Conservation (phyloP, 495 filamentous ascomycete species). For the Daldinia decipiens region DNA sequence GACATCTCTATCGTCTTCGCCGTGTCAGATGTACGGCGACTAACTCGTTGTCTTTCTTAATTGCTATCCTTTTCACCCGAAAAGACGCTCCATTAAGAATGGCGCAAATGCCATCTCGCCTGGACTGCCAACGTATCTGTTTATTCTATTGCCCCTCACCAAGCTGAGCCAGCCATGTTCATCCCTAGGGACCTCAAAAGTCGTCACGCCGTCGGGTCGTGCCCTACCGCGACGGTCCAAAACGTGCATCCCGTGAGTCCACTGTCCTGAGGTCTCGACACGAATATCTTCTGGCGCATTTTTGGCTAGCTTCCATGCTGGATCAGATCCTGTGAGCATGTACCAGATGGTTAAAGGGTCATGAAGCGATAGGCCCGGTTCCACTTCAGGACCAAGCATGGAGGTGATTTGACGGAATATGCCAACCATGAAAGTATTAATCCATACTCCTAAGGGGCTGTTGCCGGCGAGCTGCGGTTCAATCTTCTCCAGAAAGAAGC, state of each 20-base stretch:
- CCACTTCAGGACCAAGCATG: constrained; percentile 61
- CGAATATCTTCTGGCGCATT: constrained; percentile 75
- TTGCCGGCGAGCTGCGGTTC: constrained; percentile 59
- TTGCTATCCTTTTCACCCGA: constrained; percentile 46
- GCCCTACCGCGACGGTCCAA: constrained; percentile 75
- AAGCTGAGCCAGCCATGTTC: constrained; percentile 77
- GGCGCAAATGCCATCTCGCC: constrained; percentile 63
- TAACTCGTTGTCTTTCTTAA: constrained; percentile 20
- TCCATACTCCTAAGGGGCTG: constrained; percentile 87
- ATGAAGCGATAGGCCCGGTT: constrained; percentile 76
- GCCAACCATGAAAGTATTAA: constrained; percentile 75
- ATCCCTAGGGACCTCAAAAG: constrained; percentile 66
- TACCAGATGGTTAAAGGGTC: constrained; percentile 93
- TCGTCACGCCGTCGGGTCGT: constrained; percentile 65
- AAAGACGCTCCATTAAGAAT: constrained; percentile 60
- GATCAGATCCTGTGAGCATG: constrained; percentile 67
- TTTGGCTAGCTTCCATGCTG: constrained; percentile 59
- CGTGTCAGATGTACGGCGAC: constrained; percentile 43
- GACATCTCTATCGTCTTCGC: constrained; percentile 32
- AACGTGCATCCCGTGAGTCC: constrained; percentile 92
- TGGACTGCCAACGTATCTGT: constrained; percentile 70
- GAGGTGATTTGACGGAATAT: constrained; percentile 81
- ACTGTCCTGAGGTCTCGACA: constrained; percentile 88
- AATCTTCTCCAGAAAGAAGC: constrained; percentile 67
- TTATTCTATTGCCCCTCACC: constrained; percentile 78